A percentile compares a stretch with the other conserved stretches of the same genome.
Evolutionary conservation across 106 monocot species (phyloP).

Genomic region (Phalaenopsis aphrodite): DNA sequence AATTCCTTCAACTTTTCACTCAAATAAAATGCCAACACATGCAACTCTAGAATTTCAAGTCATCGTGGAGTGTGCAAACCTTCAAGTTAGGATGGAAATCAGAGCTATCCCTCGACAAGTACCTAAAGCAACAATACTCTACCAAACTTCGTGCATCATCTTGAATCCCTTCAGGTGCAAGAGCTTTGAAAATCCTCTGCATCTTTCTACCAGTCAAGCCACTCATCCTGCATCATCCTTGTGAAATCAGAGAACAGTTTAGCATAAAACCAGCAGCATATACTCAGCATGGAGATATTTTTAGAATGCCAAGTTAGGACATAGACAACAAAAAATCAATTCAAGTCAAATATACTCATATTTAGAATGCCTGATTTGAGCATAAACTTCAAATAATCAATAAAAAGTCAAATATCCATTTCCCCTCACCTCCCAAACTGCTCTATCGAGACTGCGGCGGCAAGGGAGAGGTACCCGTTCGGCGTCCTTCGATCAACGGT

Average conservation of each 20-base stretch:
- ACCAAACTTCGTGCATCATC: slow-evolving; percentile 71
- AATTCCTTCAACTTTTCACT: no score
- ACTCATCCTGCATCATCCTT: slow-evolving; percentile 61
- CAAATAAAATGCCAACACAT: background rate
- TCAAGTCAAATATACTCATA: no score
- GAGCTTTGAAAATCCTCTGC: slow-evolving; percentile 65
- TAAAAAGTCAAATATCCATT: background rate
- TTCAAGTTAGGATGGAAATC: slow-evolving; percentile 80
- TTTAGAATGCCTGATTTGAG: background rate
- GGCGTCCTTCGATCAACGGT: slow-evolving; percentile 56
- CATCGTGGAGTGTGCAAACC: slow-evolving; percentile 34
- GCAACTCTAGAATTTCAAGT: background rate
- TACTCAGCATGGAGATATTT: background rate
- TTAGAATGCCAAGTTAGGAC: background rate
- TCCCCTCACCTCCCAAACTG: slow-evolving; percentile 73
- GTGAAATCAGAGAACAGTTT: slow-evolving; percentile 11
- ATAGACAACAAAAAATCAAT: no score
- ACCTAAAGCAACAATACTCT: slow-evolving; percentile 96
- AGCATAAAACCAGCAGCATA: slow-evolving; percentile 8
- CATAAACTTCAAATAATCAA: background rate
- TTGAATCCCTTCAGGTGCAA: slow-evolving; percentile 47
- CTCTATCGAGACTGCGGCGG: slow-evolving; percentile 66
- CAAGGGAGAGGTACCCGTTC: slow-evolving; percentile 54
- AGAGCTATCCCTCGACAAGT: slow-evolving; percentile 75
- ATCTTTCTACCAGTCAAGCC: slow-evolving; percentile 83